phyloP scores from a whole-genome alignment of 306 rosid species.

The Geum urbanum region DNA sequence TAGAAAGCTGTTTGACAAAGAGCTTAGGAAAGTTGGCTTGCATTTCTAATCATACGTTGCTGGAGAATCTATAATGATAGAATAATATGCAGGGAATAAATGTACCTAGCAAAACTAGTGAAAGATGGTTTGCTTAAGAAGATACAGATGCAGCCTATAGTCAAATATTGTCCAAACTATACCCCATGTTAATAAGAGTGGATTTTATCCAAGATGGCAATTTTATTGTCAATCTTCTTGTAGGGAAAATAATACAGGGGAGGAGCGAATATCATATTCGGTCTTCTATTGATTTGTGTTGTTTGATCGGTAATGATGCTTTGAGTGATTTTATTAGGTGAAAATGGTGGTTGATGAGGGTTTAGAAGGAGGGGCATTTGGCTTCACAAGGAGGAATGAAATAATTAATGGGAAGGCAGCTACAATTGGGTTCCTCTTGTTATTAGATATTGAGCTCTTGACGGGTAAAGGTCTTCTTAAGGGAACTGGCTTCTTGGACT shows the following conservation, averaged over 20 bases:
- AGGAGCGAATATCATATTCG: background rate
- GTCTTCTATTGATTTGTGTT: background rate
- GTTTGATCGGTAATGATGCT: background rate
- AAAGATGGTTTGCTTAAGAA: background rate
- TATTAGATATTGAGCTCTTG: constrained; percentile 89
- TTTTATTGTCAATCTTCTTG: background rate
- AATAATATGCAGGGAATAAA: background rate
- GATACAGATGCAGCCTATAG: background rate
- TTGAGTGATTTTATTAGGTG: constrained; percentile 37
- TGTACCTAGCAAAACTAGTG: background rate
- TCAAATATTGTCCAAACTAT: background rate
- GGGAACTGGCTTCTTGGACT: constrained; percentile 98
- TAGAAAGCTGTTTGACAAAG: background rate
- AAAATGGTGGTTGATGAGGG: constrained; percentile 82
- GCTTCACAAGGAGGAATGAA: constrained; percentile 71
- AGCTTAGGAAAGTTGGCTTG: background rate
- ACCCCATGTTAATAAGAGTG: background rate
- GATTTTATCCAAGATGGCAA: background rate
- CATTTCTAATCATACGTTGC: background rate
- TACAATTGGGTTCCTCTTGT: constrained; percentile 68
- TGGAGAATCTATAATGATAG: background rate
- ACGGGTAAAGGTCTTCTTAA: constrained; percentile 89
- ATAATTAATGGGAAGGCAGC: constrained; percentile 91
- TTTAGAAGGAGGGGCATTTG: constrained; percentile 58
- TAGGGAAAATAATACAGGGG: background rate